These are phyloP conservation scores for Boletus rubroflammeus DNA, from an alignment of 768 basidiomycete genomes.

Conservation along the genomic window DNA sequence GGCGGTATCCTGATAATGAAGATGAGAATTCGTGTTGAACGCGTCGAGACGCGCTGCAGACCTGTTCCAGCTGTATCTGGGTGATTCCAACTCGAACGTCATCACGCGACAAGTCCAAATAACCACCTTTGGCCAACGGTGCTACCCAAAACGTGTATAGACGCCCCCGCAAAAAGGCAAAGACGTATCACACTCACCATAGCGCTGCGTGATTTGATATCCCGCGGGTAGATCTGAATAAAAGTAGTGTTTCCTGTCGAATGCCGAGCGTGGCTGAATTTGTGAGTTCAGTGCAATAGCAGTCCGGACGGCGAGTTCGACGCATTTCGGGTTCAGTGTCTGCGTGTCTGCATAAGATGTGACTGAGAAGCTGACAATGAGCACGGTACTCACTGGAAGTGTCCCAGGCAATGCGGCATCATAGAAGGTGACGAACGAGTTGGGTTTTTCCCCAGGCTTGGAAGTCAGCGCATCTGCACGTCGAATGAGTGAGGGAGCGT, in stretches of 20 bases:
- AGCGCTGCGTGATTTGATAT: conserved; percentile 97
- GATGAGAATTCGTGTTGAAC: not conserved
- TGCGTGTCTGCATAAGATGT: not conserved
- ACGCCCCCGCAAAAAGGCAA: not conserved
- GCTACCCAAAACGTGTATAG: conserved; percentile 40
- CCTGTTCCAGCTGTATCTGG: conserved; percentile 96
- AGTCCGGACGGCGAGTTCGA: conserved; percentile 76
- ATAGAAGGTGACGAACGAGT: conserved; percentile 68
- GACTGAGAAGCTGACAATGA: not conserved
- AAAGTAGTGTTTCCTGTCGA: conserved; percentile 98
- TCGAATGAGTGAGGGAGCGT: not conserved
- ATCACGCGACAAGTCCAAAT: conserved; percentile 42
- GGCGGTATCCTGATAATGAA: conserved; percentile 72
- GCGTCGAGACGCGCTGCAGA: conserved; percentile 30
- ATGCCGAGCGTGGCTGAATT: conserved; percentile 70
- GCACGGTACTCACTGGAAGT: conserved; percentile 61
- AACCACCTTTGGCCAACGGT: conserved; percentile 72
- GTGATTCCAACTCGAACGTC: conserved; percentile 69
- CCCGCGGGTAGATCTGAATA: conserved; percentile 92
- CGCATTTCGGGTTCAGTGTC: conserved; percentile 58
- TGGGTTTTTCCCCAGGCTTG: conserved; percentile 52
- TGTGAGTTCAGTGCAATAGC: conserved; percentile 70
- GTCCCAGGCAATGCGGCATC: conserved; percentile 95
- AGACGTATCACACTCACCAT: conserved; percentile 47
- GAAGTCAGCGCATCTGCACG: conserved; percentile 39